phyloP scores from a whole-genome alignment of 2,329 filamentous ascomycete genomes.

The Talaromyces piceae region DNA sequence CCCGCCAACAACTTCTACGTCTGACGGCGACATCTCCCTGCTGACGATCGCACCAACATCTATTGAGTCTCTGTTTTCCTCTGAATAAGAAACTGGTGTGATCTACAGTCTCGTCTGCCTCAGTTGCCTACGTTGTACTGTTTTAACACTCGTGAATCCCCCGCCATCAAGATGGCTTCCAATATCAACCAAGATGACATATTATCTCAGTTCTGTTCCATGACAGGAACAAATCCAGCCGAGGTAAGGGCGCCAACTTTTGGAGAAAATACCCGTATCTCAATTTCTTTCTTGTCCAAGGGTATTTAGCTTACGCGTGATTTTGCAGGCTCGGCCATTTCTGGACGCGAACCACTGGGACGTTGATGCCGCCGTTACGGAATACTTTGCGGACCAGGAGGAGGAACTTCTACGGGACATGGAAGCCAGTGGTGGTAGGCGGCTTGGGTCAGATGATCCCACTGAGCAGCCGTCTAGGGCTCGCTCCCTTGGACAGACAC shows the following conservation, averaged over 20 bases:
- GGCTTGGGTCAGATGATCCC: constrained; percentile 18
- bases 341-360: constrained; percentile 61
- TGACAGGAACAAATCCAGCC: constrained; percentile 47
- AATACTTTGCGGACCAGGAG: constrained; percentile 50
- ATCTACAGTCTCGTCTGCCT: not conserved
- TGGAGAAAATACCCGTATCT: no score
- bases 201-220: constrained; percentile 47
- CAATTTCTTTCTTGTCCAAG: no score
- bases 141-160: constrained; percentile 4
- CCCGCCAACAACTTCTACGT: not conserved
- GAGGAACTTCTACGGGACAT: constrained; percentile 25
- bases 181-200: constrained; percentile 34
- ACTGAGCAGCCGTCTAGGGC: constrained; percentile 19
- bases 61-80: not conserved
- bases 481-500: constrained; percentile 26
- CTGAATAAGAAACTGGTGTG: not conserved
- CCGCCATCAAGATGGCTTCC: constrained; percentile 24
- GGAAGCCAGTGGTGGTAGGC: constrained; percentile 19
- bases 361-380: constrained; percentile 53
- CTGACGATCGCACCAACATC: not conserved
- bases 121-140: not conserved
- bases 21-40: not conserved
- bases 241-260: constrained; percentile 35
- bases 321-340: constrained; percentile 56
- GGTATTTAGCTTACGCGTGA: not conserved